Percentiles rank a stretch among this genome's conserved stretches.
These are phyloP conservation scores for Parasarocladium wereldwijsianum DNA, from an alignment of 2,329 filamentous ascomycete species.

Conservation along the genomic window DNA sequence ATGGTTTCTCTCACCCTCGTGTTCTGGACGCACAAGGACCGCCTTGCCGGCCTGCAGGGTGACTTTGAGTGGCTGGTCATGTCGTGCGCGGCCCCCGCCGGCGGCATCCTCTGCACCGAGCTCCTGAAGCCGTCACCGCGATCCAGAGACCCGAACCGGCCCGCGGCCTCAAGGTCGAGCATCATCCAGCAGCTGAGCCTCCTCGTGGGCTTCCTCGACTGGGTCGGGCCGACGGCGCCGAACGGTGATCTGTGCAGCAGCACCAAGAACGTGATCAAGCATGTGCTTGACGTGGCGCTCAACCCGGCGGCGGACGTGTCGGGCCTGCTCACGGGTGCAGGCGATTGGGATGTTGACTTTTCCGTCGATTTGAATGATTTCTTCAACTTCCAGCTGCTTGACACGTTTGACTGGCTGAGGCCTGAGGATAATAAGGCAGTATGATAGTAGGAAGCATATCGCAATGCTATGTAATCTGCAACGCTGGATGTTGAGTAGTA, in stretches of 20 bases:
- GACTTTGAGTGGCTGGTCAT: conserved; percentile 34
- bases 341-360: conserved; percentile 13
- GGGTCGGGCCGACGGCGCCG: conserved; percentile 28
- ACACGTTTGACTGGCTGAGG: conserved; percentile 33
- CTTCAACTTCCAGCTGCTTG: conserved; percentile 32
- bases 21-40: conserved; percentile 31
- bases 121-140: conserved; percentile 29
- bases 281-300: conserved; percentile 32
- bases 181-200: conserved; percentile 36
- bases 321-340: conserved; percentile 3
- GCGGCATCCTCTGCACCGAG: conserved; percentile 32
- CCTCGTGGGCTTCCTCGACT: conserved; percentile 32
- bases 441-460: too few relatives aligned
- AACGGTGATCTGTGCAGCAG: conserved; percentile 29
- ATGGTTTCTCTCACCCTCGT: conserved; percentile 28
- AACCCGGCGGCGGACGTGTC: conserved; percentile 16
- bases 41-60: conserved; percentile 20
- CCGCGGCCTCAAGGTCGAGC: conserved; percentile 22
- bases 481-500: too few relatives aligned
- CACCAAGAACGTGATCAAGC: conserved; percentile 28
- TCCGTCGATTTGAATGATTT: conserved; percentile 12
- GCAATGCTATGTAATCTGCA: too few relatives aligned
- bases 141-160: conserved; percentile 11
- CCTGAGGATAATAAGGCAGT: too few relatives aligned
- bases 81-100: conserved; percentile 30